These are phyloP conservation scores for Coemansia sp. DNA, from an alignment of 371 early-diverging fungal species.

Conservation along the genomic window DNA sequence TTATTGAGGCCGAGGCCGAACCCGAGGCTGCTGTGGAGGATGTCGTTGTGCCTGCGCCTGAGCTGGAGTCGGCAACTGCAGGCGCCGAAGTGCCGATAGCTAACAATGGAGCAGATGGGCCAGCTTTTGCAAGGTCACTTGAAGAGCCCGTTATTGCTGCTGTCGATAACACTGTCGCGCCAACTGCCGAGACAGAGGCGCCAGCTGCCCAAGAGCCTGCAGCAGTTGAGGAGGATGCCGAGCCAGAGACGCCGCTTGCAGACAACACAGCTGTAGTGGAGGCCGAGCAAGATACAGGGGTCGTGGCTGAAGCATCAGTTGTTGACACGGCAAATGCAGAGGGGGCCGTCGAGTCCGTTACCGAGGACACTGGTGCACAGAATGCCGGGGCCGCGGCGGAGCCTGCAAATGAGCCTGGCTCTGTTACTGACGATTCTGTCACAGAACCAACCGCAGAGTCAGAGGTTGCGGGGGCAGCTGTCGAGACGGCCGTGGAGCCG, in stretches of 20 bases:
- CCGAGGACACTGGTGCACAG: not conserved
- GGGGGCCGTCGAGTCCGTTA: not conserved
- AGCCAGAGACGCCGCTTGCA: not conserved
- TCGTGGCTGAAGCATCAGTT: not conserved
- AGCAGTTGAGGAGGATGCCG: not conserved
- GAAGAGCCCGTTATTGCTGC: not conserved
- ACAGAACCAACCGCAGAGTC: not conserved
- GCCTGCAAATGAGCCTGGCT: not conserved
- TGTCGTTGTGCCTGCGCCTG: not conserved
- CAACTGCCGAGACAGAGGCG: not conserved
- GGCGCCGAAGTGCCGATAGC: no score
- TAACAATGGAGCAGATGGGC: no score
- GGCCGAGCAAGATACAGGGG: not conserved
- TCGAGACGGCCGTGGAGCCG: slow-evolving; percentile 5
- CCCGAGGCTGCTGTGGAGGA: not conserved
- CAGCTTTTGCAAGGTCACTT: not conserved
- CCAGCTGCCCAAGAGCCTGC: not conserved
- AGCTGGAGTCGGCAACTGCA: no score
- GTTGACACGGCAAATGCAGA: not conserved
- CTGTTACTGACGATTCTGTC: not conserved
- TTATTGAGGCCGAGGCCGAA: not conserved
- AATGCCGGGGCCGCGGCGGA: not conserved
- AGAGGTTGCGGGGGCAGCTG: not conserved
- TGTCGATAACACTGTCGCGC: not conserved
- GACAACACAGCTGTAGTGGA: not conserved